A percentile compares a stretch with the other conserved stretches of the same genome.
Conservation (phyloP, 305 asterid genomes). For the Solanum hybrid region DNA sequence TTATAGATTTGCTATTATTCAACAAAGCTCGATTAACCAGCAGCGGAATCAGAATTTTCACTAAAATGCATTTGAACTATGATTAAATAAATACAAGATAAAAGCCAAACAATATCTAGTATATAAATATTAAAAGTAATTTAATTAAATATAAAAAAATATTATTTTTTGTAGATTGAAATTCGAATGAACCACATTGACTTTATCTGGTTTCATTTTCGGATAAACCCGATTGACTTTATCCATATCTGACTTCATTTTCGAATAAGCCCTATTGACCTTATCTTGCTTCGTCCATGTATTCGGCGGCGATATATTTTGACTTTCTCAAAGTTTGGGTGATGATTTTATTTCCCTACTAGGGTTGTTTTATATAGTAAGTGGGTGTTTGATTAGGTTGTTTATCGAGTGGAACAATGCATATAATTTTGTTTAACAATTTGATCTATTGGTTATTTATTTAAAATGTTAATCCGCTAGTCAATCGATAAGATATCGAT, state of each 20-base stretch:
- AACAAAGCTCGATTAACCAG: background rate
- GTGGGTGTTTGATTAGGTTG: background rate
- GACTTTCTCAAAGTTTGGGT: background rate
- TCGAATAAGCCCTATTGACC: background rate
- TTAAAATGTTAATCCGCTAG: background rate
- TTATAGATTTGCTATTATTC: background rate
- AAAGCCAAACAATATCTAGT: background rate
- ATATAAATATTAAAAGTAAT: background rate
- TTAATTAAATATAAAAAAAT: background rate
- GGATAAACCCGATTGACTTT: background rate
- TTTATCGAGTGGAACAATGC: background rate
- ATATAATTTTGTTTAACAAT: background rate
- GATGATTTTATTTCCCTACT: background rate
- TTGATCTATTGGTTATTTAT: background rate
- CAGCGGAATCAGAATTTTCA: accelerated
- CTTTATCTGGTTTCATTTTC: too few species aligned
- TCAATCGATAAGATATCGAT: background rate
- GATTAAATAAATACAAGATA: background rate
- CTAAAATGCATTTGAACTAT: too few species aligned
- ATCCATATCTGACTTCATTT: background rate
- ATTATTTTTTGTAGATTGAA: background rate
- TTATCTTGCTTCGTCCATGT: background rate
- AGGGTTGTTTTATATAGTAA: background rate
- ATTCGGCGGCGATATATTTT: background rate
- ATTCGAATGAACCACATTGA: too few species aligned